A percentile compares a stretch with the other conserved stretches of the same genome.
phyloP scores from a whole-genome alignment of 108 stramenopile genomes.

The Stephanodiscus minutulus region DNA sequence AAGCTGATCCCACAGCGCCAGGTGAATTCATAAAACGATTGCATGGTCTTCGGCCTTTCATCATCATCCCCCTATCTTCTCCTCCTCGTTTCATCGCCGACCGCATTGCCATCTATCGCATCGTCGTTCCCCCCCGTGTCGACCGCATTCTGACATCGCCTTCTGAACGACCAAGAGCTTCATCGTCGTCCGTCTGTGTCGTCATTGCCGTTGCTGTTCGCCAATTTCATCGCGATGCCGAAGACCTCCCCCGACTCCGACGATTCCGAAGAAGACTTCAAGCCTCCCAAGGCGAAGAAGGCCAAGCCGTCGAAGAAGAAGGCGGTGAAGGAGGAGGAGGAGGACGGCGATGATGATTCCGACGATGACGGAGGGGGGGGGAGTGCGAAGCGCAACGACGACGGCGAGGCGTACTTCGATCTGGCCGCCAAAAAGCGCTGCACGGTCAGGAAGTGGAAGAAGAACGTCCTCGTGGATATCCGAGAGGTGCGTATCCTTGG shows the following conservation, averaged over 20 bases:
- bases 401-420: constrained; percentile 78
- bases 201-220: neutral
- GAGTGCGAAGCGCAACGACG: constrained; percentile 55
- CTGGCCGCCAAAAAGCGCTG: constrained; percentile 61
- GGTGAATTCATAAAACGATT: neutral
- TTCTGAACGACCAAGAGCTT: neutral
- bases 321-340: neutral
- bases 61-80: neutral
- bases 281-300: constrained; percentile 20
- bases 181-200: neutral
- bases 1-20: neutral
- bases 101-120: neutral
- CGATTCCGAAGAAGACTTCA: neutral
- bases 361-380: constrained; percentile 10
- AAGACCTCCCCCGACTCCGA: neutral
- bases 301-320: constrained; percentile 16
- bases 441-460: constrained; percentile 73
- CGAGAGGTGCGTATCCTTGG: constrained; percentile 59
- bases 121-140: neutral
- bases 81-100: neutral
- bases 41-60: neutral
- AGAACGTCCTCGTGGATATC: constrained; percentile 69
- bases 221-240: constrained; percentile 25
- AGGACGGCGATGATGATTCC: constrained; percentile 13
- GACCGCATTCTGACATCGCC: neutral